These are phyloP conservation scores for Tardiomyces blankii DNA, from an alignment of 1,139 yeast genomes.

Conservation along the genomic window DNA sequence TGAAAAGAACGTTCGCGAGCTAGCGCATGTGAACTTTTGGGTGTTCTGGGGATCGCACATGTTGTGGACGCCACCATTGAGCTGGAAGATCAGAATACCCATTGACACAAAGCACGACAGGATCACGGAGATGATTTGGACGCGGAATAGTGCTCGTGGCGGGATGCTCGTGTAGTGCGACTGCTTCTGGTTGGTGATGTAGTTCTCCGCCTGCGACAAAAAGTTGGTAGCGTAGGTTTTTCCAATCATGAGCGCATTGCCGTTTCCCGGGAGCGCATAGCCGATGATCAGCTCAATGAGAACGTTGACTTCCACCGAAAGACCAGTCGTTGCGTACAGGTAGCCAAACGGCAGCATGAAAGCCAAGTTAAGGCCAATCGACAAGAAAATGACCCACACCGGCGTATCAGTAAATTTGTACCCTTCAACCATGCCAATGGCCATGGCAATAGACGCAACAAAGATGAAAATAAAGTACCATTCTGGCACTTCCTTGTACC, in stretches of 20 bases:
- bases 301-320: conserved; percentile 42
- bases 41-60: conserved; percentile 47
- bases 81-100: conserved; percentile 44
- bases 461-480: conserved; percentile 44
- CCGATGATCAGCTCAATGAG: conserved; percentile 52
- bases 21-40: conserved; percentile 37
- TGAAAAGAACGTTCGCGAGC: conserved; percentile 38
- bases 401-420: conserved; percentile 37
- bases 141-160: conserved; percentile 50
- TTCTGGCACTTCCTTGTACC: conserved; percentile 52
- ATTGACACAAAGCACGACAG: conserved; percentile 33
- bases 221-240: conserved; percentile 51
- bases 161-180: conserved; percentile 53
- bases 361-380: conserved; percentile 40
- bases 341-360: conserved; percentile 44
- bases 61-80: conserved; percentile 32
- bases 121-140: conserved; percentile 37
- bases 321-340: conserved; percentile 39
- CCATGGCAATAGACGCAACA: conserved; percentile 34
- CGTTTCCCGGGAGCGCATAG: conserved; percentile 53
- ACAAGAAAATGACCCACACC: conserved; percentile 44
- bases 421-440: conserved; percentile 32
- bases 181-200: conserved; percentile 43
- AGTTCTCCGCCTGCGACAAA: conserved; percentile 51
- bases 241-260: conserved; percentile 45